These are phyloP conservation scores for Barnettozyma vustinii DNA, from an alignment of 805 yeast species.

Conservation along the genomic window DNA sequence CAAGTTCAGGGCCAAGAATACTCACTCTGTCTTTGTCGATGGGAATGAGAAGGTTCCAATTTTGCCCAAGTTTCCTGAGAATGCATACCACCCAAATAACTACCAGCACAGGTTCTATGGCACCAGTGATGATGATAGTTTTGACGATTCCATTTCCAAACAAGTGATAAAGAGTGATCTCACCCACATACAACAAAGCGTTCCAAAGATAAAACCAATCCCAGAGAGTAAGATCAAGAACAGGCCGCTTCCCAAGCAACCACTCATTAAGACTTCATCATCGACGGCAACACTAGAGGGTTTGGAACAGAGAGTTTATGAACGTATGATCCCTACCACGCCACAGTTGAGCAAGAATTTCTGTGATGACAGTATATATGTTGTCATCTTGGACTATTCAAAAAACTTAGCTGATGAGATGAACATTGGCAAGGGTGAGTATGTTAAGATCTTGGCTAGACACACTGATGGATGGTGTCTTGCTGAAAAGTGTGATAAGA, in stretches of 20 bases:
- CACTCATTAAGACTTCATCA: not conserved
- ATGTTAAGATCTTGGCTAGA: conserved; percentile 30
- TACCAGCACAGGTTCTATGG: conserved; percentile 4
- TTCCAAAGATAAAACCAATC: conserved; percentile 15
- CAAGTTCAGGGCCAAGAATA: conserved; percentile 7
- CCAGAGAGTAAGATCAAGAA: conserved; percentile 4
- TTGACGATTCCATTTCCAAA: conserved; percentile 4
- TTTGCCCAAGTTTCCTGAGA: conserved; percentile 21
- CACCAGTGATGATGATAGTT: not conserved
- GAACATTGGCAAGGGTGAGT: conserved; percentile 27
- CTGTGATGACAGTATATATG: conserved; percentile 13
- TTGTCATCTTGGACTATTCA: conserved; percentile 23
- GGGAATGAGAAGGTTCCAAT: conserved; percentile 18
- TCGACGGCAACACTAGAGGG: conserved; percentile 14
- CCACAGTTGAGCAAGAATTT: conserved; percentile 13
- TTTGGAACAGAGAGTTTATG: conserved; percentile 15
- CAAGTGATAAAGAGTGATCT: conserved; percentile 14
- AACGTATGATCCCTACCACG: conserved; percentile 18
- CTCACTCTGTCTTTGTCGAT: conserved; percentile 9
- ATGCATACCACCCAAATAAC: conserved; percentile 5
- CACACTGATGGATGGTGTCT: conserved; percentile 43
- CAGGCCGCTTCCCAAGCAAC: conserved; percentile 19
- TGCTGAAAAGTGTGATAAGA: conserved; percentile 29
- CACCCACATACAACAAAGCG: conserved; percentile 1
- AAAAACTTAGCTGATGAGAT: conserved; percentile 35